phyloP scores from a whole-genome alignment of 805 yeast genomes.

The Ogataea polymorpha region DNA sequence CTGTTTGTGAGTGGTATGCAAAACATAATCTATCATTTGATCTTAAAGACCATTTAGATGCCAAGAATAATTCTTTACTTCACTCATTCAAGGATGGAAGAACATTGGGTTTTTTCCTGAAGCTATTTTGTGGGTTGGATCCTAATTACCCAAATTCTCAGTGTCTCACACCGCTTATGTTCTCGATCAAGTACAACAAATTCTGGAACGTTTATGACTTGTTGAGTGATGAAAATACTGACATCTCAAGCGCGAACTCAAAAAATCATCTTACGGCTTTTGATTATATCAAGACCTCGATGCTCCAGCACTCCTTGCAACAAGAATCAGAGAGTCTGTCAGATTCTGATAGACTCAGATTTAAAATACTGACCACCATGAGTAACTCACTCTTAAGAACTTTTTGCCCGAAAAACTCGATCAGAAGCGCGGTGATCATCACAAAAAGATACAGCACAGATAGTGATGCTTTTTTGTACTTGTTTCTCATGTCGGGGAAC shows the following conservation, averaged over 20 bases:
- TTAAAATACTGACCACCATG: too few species aligned
- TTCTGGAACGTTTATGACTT: conserved; percentile 40
- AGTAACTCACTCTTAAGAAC: too few species aligned
- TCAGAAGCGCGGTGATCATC: too few species aligned
- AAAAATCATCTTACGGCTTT: conserved; percentile 36
- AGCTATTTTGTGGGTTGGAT: conserved; percentile 38
- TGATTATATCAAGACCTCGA: conserved; percentile 44
- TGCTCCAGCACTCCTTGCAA: not conserved
- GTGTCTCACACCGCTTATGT: conserved; percentile 66
- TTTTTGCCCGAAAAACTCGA: too few species aligned
- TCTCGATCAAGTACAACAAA: conserved; percentile 67
- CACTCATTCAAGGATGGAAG: conserved; percentile 58
- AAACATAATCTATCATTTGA: conserved; percentile 34
- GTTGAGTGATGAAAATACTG: conserved; percentile 37
- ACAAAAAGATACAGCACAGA: too few species aligned
- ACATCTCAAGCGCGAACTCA: conserved; percentile 35
- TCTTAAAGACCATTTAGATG: conserved; percentile 65
- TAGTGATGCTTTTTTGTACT: too few species aligned
- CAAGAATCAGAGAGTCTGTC: too few species aligned
- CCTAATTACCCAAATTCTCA: conserved; percentile 60
- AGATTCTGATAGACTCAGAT: too few species aligned
- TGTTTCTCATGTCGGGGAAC: not conserved
- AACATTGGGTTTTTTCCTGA: conserved; percentile 41
- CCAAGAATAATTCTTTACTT: conserved; percentile 68
- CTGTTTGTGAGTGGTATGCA: conserved; percentile 43